phyloP scores from a whole-genome alignment of 2,329 filamentous ascomycete species.

The Penicillium freii region DNA sequence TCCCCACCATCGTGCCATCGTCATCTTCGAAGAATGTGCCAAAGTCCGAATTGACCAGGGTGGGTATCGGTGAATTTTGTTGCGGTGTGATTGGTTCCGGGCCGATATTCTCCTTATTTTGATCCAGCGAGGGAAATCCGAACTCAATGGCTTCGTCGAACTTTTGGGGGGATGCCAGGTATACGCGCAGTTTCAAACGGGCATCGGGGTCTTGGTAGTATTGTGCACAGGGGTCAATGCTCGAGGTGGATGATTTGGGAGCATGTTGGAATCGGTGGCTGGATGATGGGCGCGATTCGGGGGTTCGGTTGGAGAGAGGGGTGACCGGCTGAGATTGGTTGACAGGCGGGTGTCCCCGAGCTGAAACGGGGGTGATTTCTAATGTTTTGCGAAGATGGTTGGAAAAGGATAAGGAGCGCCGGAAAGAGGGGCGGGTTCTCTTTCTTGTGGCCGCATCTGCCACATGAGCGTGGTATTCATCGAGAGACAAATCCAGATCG shows the following conservation, averaged over 20 bases:
- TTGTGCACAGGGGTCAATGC: constrained; percentile 68
- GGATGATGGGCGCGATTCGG: constrained; percentile 42
- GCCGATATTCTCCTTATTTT: constrained; percentile 26
- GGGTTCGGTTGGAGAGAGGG: constrained; percentile 27
- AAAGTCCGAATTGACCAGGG: constrained; percentile 46
- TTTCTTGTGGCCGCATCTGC: constrained; percentile 45
- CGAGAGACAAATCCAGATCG: constrained; percentile 66
- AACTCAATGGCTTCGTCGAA: constrained; percentile 95
- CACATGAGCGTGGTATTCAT: constrained; percentile 68
- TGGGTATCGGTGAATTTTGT: constrained; percentile 29
- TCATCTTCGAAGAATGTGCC: constrained; percentile 54
- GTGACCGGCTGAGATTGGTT: constrained; percentile 47
- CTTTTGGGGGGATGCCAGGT: constrained; percentile 84
- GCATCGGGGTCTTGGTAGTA: constrained; percentile 92
- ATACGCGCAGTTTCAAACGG: constrained; percentile 78
- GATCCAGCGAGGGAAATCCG: constrained; percentile 66
- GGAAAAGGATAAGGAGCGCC: constrained; percentile 69
- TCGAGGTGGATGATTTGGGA: constrained; percentile 50
- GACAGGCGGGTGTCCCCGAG: constrained; percentile 27
- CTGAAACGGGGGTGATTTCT: constrained; percentile 40
- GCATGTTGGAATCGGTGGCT: constrained; percentile 53
- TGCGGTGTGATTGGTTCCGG: constrained; percentile 20
- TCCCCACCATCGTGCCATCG: constrained; percentile 43
- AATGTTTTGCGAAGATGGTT: constrained; percentile 57
- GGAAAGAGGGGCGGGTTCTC: constrained; percentile 56